Evolutionary conservation across 2,329 filamentous ascomycete species (phyloP).

Genomic region (Dactylonectria macrodidyma): DNA sequence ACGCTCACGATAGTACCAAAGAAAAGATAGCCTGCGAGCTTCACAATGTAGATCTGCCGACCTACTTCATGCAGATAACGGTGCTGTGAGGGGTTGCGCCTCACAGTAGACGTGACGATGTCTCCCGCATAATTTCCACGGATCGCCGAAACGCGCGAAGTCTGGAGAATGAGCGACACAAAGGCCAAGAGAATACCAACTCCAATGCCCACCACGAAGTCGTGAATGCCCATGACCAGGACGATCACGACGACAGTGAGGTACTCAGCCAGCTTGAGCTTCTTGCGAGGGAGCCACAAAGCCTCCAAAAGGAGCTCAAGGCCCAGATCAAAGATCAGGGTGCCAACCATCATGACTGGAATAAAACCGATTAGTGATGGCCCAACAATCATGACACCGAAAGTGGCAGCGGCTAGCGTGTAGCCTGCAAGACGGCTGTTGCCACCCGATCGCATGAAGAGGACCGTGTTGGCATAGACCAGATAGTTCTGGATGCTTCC

Average conservation of each 20-base stretch:
- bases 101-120: constrained; percentile 91
- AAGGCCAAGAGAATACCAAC: constrained; percentile 95
- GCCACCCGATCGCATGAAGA: constrained; percentile 95
- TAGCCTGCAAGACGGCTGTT: constrained; percentile 87
- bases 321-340: constrained; percentile 93
- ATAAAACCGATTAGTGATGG: constrained; percentile 94
- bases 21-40: too few relatives aligned
- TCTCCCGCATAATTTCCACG: constrained; percentile 92
- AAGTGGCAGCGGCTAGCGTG: too few relatives aligned
- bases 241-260: too few relatives aligned
- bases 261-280: too few relatives aligned
- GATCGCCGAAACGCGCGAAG: constrained; percentile 90
- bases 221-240: too few relatives aligned
- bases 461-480: constrained; percentile 97
- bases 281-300: too few relatives aligned
- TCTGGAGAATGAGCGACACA: constrained; percentile 91
- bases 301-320: constrained; percentile 94
- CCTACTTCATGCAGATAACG: constrained; percentile 89
- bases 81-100: constrained; percentile 90
- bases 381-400: too few relatives aligned
- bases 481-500: constrained; percentile 98
- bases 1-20: constrained; percentile 95
- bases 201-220: too few relatives aligned
- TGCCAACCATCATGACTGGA: constrained; percentile 96
- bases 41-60: too few relatives aligned